phyloP scores from a whole-genome alignment of 179 eudicot genomes.

The Dionaea muscipula region DNA sequence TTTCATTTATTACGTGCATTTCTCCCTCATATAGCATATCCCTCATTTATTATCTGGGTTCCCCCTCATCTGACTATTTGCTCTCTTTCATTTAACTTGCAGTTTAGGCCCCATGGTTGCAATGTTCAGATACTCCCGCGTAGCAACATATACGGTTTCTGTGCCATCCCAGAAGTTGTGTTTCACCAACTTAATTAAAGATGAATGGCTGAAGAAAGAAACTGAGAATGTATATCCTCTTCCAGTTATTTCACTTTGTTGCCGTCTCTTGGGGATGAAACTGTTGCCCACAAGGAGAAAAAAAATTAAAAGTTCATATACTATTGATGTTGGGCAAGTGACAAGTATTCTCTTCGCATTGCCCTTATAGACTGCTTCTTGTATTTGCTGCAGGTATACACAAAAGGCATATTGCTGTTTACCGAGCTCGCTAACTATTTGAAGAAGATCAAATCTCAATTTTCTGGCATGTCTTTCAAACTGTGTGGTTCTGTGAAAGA shows the following conservation, averaged over 20 bases:
- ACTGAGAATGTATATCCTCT: conserved; percentile 36
- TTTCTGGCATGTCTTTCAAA: conserved; percentile 32
- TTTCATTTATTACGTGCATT: too few relatives aligned
- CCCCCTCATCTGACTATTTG: too few relatives aligned
- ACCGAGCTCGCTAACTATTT: conserved; percentile 42
- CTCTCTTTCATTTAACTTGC: conserved; percentile 15
- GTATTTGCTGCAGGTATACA: conserved; percentile 31
- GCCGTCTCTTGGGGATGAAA: neutral
- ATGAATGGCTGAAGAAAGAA: conserved; percentile 54
- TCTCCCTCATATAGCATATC: too few relatives aligned
- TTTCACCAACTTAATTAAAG: conserved; percentile 33
- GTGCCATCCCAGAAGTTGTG: conserved; percentile 66
- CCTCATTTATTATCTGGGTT: too few relatives aligned
- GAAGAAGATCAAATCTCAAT: conserved; percentile 30
- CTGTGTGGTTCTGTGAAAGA: conserved; percentile 33
- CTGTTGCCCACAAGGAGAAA: neutral
- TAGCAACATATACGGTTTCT: conserved; percentile 54
- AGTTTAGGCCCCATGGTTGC: conserved; percentile 88
- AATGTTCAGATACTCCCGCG: conserved; percentile 67
- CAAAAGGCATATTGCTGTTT: conserved; percentile 45
- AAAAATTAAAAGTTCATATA: neutral
- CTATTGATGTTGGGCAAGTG: neutral
- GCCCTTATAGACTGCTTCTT: conserved; percentile 2
- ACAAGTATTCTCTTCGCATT: neutral
- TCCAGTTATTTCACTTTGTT: conserved; percentile 3